A percentile compares a stretch with the other conserved stretches of the same genome.
These are phyloP conservation scores for Ustilago curta DNA, from an alignment of 1,284 basidiomycete genomes.

Conservation along the genomic window DNA sequence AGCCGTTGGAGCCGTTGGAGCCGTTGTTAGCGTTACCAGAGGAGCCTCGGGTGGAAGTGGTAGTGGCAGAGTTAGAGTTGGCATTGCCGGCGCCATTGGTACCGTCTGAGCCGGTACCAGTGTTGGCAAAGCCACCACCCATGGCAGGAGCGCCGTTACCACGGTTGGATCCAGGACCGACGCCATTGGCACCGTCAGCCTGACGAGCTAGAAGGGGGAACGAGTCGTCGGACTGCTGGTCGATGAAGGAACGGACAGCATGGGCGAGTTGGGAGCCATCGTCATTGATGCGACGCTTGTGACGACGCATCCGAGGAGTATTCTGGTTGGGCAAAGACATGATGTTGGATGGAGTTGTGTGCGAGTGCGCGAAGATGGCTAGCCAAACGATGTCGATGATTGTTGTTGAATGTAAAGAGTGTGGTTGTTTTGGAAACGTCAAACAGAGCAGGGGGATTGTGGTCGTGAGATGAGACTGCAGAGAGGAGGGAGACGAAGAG, in stretches of 20 bases:
- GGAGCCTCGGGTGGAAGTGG: slow-evolving; percentile 21
- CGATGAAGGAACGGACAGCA: slow-evolving; percentile 33
- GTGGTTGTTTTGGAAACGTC: background rate
- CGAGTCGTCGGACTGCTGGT: slow-evolving; percentile 10
- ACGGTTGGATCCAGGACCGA: slow-evolving; percentile 14
- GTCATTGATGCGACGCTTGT: slow-evolving; percentile 54
- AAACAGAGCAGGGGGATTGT: background rate
- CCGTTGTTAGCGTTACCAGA: slow-evolving; percentile 9
- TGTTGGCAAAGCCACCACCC: slow-evolving; percentile 19
- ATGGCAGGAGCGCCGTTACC: slow-evolving; percentile 18
- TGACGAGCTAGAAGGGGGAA: slow-evolving; percentile 26
- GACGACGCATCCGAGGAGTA: slow-evolving; percentile 48
- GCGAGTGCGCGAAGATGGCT: background rate
- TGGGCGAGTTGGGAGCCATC: slow-evolving; percentile 38
- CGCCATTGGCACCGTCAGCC: slow-evolving; percentile 30
- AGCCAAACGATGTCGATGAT: background rate
- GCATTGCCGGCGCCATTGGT: slow-evolving; percentile 5
- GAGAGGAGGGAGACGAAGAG: background rate
- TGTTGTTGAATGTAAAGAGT: slow-evolving; percentile 8
- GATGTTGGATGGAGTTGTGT: background rate
- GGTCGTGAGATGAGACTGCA: slow-evolving; percentile 23
- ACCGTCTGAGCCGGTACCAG: slow-evolving; percentile 4
- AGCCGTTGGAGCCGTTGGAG: background rate
- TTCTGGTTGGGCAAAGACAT: slow-evolving; percentile 32
- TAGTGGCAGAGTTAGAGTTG: slow-evolving; percentile 10